A percentile compares a stretch with the other conserved stretches of the same genome.
Evolutionary conservation across 805 yeast genomes (phyloP).

Genomic region (Groenewaldozyma salmanticensis): DNA sequence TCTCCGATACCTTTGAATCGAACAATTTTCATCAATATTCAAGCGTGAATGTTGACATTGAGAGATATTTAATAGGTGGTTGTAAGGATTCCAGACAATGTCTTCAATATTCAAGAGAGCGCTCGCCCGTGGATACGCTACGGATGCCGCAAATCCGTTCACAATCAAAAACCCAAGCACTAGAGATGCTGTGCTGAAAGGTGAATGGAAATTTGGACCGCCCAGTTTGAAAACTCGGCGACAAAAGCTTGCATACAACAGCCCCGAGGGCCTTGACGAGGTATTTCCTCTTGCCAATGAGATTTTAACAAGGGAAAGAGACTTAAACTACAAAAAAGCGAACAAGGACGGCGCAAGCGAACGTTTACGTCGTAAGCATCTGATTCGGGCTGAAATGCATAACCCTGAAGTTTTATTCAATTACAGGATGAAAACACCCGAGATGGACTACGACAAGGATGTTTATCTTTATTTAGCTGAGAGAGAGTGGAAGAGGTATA

Average conservation of each 20-base stretch:
- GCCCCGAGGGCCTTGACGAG: slow-evolving; percentile 63
- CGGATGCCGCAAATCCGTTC: slow-evolving; percentile 7
- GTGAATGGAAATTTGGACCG: slow-evolving; percentile 18
- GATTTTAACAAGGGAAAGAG: slow-evolving; percentile 41
- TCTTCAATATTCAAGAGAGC: no score
- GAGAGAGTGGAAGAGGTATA: slow-evolving; percentile 62
- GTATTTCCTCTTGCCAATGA: slow-evolving; percentile 64
- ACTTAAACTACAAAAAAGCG: slow-evolving; percentile 33
- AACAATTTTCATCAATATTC: no score
- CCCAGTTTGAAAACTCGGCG: slow-evolving; percentile 15
- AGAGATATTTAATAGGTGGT: no score
- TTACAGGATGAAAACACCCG: slow-evolving; percentile 31
- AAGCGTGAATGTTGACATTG: no score
- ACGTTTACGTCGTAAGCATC: slow-evolving; percentile 24
- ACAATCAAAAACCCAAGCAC: slow-evolving; percentile 13
- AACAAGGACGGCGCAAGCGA: slow-evolving; percentile 26
- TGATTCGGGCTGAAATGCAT: slow-evolving; percentile 53
- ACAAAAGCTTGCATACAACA: slow-evolving; percentile 36
- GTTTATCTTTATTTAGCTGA: slow-evolving; percentile 65
- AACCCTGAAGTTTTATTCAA: slow-evolving; percentile 84
- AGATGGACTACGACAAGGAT: slow-evolving; percentile 61
- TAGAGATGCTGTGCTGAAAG: slow-evolving; percentile 16
- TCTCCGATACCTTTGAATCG: no score
- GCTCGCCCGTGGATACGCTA: no score
- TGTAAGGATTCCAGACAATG: no score